Evolutionary conservation across 306 rosid species (phyloP).

Genomic region (Cercis canadensis): DNA sequence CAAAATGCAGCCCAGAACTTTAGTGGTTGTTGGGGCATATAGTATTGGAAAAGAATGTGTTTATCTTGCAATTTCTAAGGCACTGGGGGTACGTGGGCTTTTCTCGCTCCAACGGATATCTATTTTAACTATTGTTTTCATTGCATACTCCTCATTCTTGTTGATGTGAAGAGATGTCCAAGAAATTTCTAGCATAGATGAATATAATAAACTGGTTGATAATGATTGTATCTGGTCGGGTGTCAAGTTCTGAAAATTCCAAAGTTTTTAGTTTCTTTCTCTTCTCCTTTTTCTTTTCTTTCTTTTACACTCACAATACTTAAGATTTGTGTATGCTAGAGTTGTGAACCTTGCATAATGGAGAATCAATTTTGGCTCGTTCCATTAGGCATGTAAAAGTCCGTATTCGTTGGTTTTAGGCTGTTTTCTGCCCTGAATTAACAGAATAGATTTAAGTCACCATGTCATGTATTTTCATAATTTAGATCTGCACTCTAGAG

Average conservation of each 20-base stretch:
- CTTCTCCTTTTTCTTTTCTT: background rate
- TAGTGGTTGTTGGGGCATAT: constrained; percentile 65
- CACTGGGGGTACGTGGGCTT: constrained; percentile 43
- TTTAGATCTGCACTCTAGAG: constrained; percentile 14
- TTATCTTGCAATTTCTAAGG: constrained; percentile 57
- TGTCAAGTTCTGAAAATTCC: background rate
- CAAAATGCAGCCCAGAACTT: constrained; percentile 51
- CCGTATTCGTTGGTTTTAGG: constrained; percentile 21
- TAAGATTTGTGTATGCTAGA: constrained; percentile 13
- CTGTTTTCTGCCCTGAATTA: constrained; percentile 18
- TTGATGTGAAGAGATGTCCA: constrained; percentile 11
- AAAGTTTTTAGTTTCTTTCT: constrained; percentile 5
- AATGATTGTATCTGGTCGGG: constrained; percentile 3
- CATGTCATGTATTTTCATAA: background rate
- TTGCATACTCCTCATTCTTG: constrained; percentile 11
- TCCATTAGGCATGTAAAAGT: constrained; percentile 11
- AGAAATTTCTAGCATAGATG: background rate
- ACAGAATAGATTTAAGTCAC: constrained; percentile 22
- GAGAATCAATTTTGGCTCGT: constrained; percentile 7
- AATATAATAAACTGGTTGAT: constrained; percentile 4
- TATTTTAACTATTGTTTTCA: constrained; percentile 1
- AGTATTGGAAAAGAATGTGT: constrained; percentile 71
- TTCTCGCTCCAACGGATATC: background rate
- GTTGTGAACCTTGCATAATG: constrained; percentile 29
- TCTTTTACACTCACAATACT: constrained; percentile 3